These are phyloP conservation scores for Acrodontium crateriforme DNA, from an alignment of 2,329 filamentous ascomycete species.

Conservation along the genomic window DNA sequence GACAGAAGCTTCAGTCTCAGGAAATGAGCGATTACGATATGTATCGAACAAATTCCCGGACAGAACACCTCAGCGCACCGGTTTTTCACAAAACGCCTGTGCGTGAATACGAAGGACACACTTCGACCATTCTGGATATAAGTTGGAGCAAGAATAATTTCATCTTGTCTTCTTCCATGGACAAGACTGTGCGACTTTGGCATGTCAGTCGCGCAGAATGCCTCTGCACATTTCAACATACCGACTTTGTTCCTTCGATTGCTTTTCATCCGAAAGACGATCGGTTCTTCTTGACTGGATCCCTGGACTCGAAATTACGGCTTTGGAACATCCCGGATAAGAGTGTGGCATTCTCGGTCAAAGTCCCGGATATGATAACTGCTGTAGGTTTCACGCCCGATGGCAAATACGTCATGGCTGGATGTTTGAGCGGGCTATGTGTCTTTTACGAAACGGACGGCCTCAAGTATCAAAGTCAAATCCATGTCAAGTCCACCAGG, in stretches of 20 bases:
- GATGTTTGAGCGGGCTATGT: constrained; percentile 71
- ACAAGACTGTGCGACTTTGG: constrained; percentile 92
- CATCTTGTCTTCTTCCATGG: constrained; percentile 88
- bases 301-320: constrained; percentile 72
- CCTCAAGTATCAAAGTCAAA: constrained; percentile 66
- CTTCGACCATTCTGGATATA: constrained; percentile 72
- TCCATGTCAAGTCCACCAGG: constrained; percentile 83
- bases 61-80: constrained; percentile 60
- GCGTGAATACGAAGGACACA: constrained; percentile 71
- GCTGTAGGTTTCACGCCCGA: constrained; percentile 89
- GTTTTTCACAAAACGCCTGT: constrained; percentile 73
- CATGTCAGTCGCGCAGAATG: constrained; percentile 76
- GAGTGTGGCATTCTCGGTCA: constrained; percentile 67
- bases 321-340: constrained; percentile 98
- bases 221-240: constrained; percentile 85
- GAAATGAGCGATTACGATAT: too few species aligned
- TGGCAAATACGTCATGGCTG: constrained; percentile 78
- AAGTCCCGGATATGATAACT: constrained; percentile 76
- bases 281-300: constrained; percentile 90
- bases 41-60: too few species aligned
- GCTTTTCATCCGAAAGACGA: constrained; percentile 91
- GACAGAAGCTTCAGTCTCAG: constrained; percentile 57
- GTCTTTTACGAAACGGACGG: constrained; percentile 89
- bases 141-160: constrained; percentile 99
- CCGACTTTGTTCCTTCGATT: constrained; percentile 88